Percentiles rank a stretch among this genome's conserved stretches.
These are phyloP conservation scores for Sporothrix curviconia DNA, from an alignment of 2,329 filamentous ascomycete species.

Conservation along the genomic window DNA sequence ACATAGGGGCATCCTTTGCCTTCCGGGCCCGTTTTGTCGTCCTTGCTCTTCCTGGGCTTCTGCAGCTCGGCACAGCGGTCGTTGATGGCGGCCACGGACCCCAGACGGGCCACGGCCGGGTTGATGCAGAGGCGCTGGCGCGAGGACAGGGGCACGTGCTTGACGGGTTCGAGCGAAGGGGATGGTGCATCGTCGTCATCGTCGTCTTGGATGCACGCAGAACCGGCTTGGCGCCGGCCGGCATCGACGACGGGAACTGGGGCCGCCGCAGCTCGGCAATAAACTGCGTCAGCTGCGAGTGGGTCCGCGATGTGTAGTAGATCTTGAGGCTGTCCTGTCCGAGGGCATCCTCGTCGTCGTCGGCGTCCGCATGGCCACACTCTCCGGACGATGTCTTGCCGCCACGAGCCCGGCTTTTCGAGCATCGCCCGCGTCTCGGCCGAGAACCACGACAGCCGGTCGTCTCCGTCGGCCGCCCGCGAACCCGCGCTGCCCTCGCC, in stretches of 20 bases:
- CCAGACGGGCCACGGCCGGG: slow-evolving; percentile 65
- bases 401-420: slow-evolving; percentile 51
- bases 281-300: slow-evolving; percentile 87
- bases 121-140: slow-evolving; percentile 90
- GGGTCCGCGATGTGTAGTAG: slow-evolving; percentile 86
- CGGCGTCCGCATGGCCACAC: slow-evolving; percentile 39
- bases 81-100: slow-evolving; percentile 75
- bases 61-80: slow-evolving; percentile 89
- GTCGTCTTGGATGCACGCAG: background rate
- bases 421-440: slow-evolving; percentile 70
- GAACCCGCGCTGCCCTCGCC: background rate
- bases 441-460: slow-evolving; percentile 53
- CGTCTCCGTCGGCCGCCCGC: slow-evolving; percentile 27
- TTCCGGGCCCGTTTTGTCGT: slow-evolving; percentile 45
- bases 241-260: slow-evolving; percentile 65
- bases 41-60: slow-evolving; percentile 58
- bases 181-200: background rate
- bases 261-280: slow-evolving; percentile 74
- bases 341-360: slow-evolving; percentile 52
- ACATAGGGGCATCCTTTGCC: slow-evolving; percentile 57
- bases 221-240: slow-evolving; percentile 24
- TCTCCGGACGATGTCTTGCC: slow-evolving; percentile 29
- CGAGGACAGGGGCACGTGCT: slow-evolving; percentile 77
- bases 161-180: slow-evolving; percentile 53
- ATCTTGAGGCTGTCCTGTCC: slow-evolving; percentile 69